Evolutionary conservation across 176 grass and related monocot species (phyloP).

Genomic region (Melocanna baccifera): DNA sequence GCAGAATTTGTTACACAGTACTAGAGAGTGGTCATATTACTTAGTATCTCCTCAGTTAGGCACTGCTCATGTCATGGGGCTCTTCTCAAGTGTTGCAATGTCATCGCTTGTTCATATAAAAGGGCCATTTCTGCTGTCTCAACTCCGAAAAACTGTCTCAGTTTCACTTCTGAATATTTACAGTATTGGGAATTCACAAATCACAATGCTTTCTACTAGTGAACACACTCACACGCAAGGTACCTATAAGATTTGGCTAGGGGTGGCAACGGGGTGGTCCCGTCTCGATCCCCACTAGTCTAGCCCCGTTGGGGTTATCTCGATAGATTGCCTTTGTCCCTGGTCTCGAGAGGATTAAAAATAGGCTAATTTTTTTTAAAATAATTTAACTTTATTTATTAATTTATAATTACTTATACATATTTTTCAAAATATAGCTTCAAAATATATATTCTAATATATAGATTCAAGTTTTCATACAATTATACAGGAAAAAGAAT

Average conservation of each 20-base stretch:
- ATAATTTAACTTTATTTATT: too few relatives aligned
- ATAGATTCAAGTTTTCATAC: too few relatives aligned
- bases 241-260: not conserved
- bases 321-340: too few relatives aligned
- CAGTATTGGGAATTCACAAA: not conserved
- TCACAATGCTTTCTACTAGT: not conserved
- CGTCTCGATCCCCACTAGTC: too few relatives aligned
- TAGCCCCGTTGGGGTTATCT: too few relatives aligned
- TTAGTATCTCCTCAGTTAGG: not conserved
- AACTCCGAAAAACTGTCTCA: slow-evolving; percentile 12
- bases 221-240: not conserved
- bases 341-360: too few relatives aligned
- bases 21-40: slow-evolving; percentile 12
- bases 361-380: too few relatives aligned
- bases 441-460: too few relatives aligned
- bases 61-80: not conserved
- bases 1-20: not conserved
- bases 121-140: slow-evolving; percentile 7
- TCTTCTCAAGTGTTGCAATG: slow-evolving; percentile 18
- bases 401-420: too few relatives aligned
- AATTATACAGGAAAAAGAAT: too few relatives aligned
- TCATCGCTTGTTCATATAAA: slow-evolving; percentile 45
- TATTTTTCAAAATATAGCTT: too few relatives aligned
- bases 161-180: not conserved
- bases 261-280: too few relatives aligned